Evolutionary conservation across 2,329 filamentous ascomycete species (phyloP).

Genomic region (Eurotiales sp.): DNA sequence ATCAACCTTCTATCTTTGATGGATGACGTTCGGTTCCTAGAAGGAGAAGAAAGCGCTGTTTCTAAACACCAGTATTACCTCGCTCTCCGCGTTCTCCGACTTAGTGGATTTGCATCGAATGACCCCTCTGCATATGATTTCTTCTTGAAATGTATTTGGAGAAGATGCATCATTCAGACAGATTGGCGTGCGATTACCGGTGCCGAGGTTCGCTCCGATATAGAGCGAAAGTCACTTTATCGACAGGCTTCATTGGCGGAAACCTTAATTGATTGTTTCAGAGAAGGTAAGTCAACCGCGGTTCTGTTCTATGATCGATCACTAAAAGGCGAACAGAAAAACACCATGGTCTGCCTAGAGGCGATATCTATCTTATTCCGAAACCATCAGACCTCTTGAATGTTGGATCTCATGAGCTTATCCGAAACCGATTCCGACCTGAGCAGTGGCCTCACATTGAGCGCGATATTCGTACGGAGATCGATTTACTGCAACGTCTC

Average conservation of each 20-base stretch:
- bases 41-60: constrained; percentile 47
- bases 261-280: constrained; percentile 62
- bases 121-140: constrained; percentile 55
- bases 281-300: constrained; percentile 52
- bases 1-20: constrained; percentile 72
- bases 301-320: constrained; percentile 24
- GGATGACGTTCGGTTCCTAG: constrained; percentile 48
- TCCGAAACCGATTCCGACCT: constrained; percentile 52
- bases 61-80: constrained; percentile 66
- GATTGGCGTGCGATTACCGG: constrained; percentile 80
- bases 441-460: constrained; percentile 64
- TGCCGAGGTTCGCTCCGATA: constrained; percentile 69
- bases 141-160: constrained; percentile 70
- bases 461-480: constrained; percentile 70
- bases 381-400: constrained; percentile 28
- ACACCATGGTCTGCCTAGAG: constrained; percentile 15
- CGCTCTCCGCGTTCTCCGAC: constrained; percentile 58
- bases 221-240: constrained; percentile 60
- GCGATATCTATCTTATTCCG: constrained; percentile 23
- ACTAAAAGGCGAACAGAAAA: constrained; percentile 17
- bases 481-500: constrained; percentile 60
- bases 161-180: constrained; percentile 76
- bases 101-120: constrained; percentile 54
- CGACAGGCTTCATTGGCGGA: constrained; percentile 64
- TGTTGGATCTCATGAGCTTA: constrained; percentile 40